These are phyloP conservation scores for Fusarium praegraminearum DNA, from an alignment of 2,329 filamentous ascomycete genomes.

Conservation along the genomic window DNA sequence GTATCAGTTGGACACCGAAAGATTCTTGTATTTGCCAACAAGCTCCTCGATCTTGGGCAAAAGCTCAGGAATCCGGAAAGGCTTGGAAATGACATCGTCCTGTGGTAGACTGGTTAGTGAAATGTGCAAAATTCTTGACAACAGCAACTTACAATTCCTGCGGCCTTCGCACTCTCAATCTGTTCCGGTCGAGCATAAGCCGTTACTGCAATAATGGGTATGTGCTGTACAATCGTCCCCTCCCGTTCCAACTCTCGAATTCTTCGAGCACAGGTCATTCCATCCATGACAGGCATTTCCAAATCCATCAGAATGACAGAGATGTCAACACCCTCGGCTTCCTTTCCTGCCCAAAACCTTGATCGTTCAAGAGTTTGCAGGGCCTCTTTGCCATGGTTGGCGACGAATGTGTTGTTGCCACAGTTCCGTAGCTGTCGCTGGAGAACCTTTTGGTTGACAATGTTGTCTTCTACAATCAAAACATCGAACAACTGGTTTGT, in stretches of 20 bases:
- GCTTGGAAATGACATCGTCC: constrained; percentile 83
- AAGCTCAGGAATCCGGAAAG: constrained; percentile 80
- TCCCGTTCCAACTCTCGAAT: constrained; percentile 76
- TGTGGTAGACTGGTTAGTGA: constrained; percentile 46
- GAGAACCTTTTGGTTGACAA: constrained; percentile 74
- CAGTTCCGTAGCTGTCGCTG: constrained; percentile 71
- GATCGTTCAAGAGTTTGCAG: constrained; percentile 68
- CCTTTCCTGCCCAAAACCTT: constrained; percentile 66
- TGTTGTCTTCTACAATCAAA: constrained; percentile 75
- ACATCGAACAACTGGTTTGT: constrained; percentile 61
- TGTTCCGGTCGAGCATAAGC: constrained; percentile 83
- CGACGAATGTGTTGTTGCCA: constrained; percentile 71
- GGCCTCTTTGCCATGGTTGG: constrained; percentile 74
- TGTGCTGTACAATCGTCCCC: constrained; percentile 71
- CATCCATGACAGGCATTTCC: constrained; percentile 88
- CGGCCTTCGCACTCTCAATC: constrained; percentile 75
- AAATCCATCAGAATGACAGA: constrained; percentile 83
- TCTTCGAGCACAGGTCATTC: constrained; percentile 76
- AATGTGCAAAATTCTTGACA: background rate
- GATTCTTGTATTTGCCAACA: constrained; percentile 56
- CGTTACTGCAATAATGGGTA: constrained; percentile 87
- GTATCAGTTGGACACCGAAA: constrained; percentile 44
- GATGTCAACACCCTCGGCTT: constrained; percentile 63
- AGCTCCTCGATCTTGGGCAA: constrained; percentile 74
- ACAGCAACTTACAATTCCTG: constrained; percentile 73